A percentile compares a stretch with the other conserved stretches of the same genome.
phyloP scores from a whole-genome alignment of 441 rosid genomes.

The Adansonia rubrostipa region DNA sequence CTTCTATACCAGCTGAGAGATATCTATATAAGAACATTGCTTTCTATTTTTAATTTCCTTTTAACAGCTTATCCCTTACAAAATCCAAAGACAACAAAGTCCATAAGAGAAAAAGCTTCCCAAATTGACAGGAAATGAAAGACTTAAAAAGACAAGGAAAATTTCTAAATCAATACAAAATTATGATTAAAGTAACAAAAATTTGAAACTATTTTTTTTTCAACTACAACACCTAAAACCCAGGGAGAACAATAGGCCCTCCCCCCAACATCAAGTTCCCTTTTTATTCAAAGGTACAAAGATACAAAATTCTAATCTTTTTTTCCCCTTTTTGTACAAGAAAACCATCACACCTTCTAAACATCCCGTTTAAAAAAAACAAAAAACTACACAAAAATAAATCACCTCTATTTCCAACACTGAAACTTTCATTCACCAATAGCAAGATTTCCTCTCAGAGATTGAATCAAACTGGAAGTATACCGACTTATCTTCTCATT shows the following conservation, averaged over 20 bases:
- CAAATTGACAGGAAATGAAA: slow-evolving; percentile 7
- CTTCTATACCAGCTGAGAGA: background rate
- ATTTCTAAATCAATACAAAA: slow-evolving; percentile 17
- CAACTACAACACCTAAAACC: slow-evolving; percentile 31
- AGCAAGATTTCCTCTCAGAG: slow-evolving; percentile 44
- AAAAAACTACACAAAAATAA: slow-evolving; percentile 25
- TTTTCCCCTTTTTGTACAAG: slow-evolving; percentile 49
- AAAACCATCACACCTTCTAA: slow-evolving; percentile 48
- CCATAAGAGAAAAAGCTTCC: background rate
- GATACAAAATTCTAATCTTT: slow-evolving; percentile 40
- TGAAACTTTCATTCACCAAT: slow-evolving; percentile 36
- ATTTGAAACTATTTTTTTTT: slow-evolving; percentile 27
- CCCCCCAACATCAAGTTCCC: slow-evolving; percentile 26
- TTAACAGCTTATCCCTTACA: slow-evolving; percentile 7
- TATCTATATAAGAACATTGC: background rate
- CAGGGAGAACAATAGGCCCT: background rate
- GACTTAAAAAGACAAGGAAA: background rate
- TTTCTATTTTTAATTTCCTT: slow-evolving; percentile 9
- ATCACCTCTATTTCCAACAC: slow-evolving; percentile 46
- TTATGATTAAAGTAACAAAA: slow-evolving; percentile 39
- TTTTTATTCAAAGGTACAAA: slow-evolving; percentile 60
- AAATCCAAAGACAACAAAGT: background rate
- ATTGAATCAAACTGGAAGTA: slow-evolving; percentile 63
- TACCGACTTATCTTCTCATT: slow-evolving; percentile 79
- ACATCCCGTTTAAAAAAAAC: slow-evolving; percentile 33